Conservation (phyloP, 371 early-diverging fungal species). For the Syncephalis plumigaleata region DNA sequence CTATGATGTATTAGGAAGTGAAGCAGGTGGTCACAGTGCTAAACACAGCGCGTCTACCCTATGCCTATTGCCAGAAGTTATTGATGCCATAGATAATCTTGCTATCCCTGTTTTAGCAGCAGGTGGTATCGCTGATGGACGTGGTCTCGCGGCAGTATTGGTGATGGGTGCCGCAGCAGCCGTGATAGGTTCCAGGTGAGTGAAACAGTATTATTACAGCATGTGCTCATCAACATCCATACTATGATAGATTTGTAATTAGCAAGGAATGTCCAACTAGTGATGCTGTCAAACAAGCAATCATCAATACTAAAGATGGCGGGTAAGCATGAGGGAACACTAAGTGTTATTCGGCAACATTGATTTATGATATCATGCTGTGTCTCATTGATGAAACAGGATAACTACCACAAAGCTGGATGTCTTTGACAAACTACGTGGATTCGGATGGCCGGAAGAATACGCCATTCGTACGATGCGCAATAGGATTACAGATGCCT, state of each 20-base stretch:
- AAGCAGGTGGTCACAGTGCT: conserved; percentile 21
- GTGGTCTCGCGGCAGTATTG: conserved; percentile 49
- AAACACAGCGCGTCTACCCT: conserved; percentile 9
- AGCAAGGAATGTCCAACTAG: conserved; percentile 8
- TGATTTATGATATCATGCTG: too few relatives aligned
- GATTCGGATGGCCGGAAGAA: background rate
- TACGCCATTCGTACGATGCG: too few relatives aligned
- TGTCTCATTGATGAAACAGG: too few relatives aligned
- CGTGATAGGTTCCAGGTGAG: conserved; percentile 12
- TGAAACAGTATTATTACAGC: too few relatives aligned
- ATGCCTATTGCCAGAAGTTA: conserved; percentile 12
- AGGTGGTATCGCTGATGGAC: conserved; percentile 60
- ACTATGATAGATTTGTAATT: background rate
- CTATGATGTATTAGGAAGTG: conserved; percentile 2
- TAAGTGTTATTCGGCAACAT: too few relatives aligned
- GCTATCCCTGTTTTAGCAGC: conserved; percentile 49
- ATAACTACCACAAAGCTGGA: conserved; percentile 11
- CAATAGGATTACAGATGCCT: too few relatives aligned
- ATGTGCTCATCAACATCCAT: conserved; percentile 2
- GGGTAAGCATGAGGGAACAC: conserved; percentile 3
- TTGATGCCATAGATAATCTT: conserved; percentile 4
- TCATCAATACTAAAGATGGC: conserved; percentile 10
- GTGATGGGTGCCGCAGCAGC: conserved; percentile 47
- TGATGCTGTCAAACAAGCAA: conserved; percentile 9
- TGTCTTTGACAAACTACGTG: conserved; percentile 15